Conservation (phyloP, 352 stramenopile genomes). For the Phytophthora idaei region DNA sequence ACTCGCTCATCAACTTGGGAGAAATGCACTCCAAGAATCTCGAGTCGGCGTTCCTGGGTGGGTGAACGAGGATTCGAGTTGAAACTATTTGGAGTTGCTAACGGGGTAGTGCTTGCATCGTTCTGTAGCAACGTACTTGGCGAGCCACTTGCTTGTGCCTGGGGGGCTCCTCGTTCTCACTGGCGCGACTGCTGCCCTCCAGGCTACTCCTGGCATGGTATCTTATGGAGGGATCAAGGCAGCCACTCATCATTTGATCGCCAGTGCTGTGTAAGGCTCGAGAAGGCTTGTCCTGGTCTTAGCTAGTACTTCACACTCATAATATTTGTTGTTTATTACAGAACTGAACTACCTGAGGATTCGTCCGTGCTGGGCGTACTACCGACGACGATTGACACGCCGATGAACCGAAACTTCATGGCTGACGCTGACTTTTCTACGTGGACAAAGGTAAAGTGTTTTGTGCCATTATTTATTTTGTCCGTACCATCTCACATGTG, state of each 20-base stretch:
- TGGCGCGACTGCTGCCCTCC: conserved; percentile 77
- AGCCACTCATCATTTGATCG: conserved; percentile 89
- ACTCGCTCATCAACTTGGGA: conserved; percentile 65
- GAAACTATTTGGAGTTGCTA: not conserved
- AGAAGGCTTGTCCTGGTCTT: not conserved
- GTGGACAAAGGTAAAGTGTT: conserved; percentile 68
- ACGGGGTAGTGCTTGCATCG: conserved; percentile 3
- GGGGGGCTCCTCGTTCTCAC: conserved; percentile 84
- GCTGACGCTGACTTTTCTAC: conserved; percentile 81
- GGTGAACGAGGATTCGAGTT: conserved; percentile 1
- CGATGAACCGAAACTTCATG: conserved; percentile 91
- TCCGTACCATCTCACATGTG: not conserved
- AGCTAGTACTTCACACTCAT: not conserved
- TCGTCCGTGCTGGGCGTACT: conserved; percentile 72
- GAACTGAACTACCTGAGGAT: conserved; percentile 55
- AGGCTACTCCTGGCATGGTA: conserved; percentile 83
- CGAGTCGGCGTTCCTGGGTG: conserved; percentile 77
- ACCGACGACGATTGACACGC: conserved; percentile 86
- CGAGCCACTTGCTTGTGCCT: conserved; percentile 62
- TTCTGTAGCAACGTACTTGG: conserved; percentile 77
- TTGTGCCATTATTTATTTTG: not conserved
- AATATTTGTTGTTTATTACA: conserved; percentile 22
- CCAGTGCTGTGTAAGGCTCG: conserved; percentile 75
- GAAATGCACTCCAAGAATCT: conserved; percentile 85
- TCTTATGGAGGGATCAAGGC: conserved; percentile 91